Evolutionary conservation across 495 filamentous ascomycete species (phyloP).

Genomic region (Baudoinia panamericana): DNA sequence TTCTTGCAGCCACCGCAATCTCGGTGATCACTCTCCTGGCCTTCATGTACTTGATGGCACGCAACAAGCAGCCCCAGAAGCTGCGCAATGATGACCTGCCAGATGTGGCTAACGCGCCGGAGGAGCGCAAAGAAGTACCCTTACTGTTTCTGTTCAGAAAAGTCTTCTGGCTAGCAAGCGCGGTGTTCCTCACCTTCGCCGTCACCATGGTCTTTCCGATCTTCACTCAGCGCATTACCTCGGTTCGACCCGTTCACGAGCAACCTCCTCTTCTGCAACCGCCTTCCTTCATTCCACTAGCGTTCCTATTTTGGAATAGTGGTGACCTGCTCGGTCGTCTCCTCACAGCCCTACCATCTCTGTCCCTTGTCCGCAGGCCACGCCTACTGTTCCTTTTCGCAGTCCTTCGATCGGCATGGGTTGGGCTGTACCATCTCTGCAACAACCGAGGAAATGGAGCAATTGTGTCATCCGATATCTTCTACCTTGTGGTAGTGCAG

Average conservation of each 20-base stretch:
- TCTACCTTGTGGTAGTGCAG: conserved; percentile 78
- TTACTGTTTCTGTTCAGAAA: conserved; percentile 57
- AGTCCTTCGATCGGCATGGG: conserved; percentile 50
- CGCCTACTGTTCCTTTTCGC: conserved; percentile 48
- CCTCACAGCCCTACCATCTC: conserved; percentile 46
- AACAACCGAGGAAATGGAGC: conserved; percentile 63
- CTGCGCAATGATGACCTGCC: conserved; percentile 11
- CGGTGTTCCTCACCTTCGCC: conserved; percentile 65
- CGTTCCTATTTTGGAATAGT: conserved; percentile 85
- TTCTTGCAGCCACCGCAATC: conserved; percentile 68
- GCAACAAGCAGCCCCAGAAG: conserved; percentile 28
- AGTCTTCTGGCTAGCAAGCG: conserved; percentile 52
- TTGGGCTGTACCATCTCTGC: conserved; percentile 81
- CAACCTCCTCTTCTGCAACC: conserved; percentile 52
- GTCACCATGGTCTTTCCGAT: conserved; percentile 92
- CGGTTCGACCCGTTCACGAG: conserved; percentile 37
- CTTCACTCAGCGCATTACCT: conserved; percentile 66
- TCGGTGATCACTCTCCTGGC: conserved; percentile 43
- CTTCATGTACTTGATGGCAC: conserved; percentile 46
- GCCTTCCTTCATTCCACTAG: conserved; percentile 73
- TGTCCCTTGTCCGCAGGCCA: conserved; percentile 51
- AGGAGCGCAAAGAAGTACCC: conserved; percentile 45
- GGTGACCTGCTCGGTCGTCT: conserved; percentile 74
- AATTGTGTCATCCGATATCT: conserved; percentile 60
- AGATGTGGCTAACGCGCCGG: conserved; percentile 33